Percentiles rank a stretch among this genome's conserved stretches.
Evolutionary conservation across 2,329 filamentous ascomycete genomes (phyloP).

Genomic region (Clonostachys rosea): DNA sequence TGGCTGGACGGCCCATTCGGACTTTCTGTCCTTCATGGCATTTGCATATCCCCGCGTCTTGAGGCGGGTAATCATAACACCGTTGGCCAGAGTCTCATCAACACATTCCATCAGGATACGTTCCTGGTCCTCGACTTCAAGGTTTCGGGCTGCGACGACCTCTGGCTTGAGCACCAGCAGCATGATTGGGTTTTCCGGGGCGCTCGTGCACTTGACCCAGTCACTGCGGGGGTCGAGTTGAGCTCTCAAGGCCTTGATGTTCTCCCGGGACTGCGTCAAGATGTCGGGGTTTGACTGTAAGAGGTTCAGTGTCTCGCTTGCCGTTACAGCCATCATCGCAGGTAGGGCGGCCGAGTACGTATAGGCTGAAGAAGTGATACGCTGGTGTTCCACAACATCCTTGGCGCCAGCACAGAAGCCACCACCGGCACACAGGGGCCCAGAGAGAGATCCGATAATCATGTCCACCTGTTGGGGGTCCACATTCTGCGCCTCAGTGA

Average conservation of each 20-base stretch:
- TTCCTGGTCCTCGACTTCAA: conserved; percentile 75
- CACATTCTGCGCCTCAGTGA: conserved; percentile 96
- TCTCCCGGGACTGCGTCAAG: conserved; percentile 73
- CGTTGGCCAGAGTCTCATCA: conserved; percentile 89
- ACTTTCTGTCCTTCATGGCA: conserved; percentile 62
- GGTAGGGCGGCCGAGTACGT: conserved; percentile 94
- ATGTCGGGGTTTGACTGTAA: conserved; percentile 85
- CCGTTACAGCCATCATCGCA: conserved; percentile 91
- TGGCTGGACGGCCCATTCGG: conserved; percentile 62
- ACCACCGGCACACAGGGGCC: conserved; percentile 85
- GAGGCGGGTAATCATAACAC: conserved; percentile 81
- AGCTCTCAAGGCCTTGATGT: conserved; percentile 77
- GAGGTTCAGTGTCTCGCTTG: conserved; percentile 82
- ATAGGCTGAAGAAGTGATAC: conserved; percentile 86
- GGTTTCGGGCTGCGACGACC: conserved; percentile 64
- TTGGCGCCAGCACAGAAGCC: conserved; percentile 91
- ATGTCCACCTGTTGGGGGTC: conserved; percentile 92
- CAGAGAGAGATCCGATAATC: conserved; percentile 90
- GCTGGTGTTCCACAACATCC: conserved; percentile 94
- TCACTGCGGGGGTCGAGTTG: conserved; percentile 92
- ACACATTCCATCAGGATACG: conserved; percentile 82
- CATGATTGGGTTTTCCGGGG: conserved; percentile 81
- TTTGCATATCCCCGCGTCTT: conserved; percentile 69
- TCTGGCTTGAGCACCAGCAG: conserved; percentile 80
- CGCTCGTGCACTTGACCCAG: conserved; percentile 81